A percentile compares a stretch with the other conserved stretches of the same genome.
Conservation (phyloP, 108 stramenopile genomes). For the Cyclostephanos invisitatus region DNA sequence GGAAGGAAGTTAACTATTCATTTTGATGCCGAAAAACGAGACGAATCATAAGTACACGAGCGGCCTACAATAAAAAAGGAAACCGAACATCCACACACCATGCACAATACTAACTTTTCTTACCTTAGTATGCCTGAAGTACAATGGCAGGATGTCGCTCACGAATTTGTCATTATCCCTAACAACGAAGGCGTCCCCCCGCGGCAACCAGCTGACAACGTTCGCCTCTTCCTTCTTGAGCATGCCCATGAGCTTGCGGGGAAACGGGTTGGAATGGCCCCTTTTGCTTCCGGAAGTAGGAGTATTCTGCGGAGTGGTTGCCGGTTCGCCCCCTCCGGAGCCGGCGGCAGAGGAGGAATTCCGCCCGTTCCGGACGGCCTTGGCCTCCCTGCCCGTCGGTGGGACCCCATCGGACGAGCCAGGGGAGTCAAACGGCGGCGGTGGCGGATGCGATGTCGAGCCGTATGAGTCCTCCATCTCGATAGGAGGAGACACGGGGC, state of each 20-base stretch:
- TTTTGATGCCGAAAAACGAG: not conserved
- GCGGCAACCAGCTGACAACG: conserved; percentile 82
- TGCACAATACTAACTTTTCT: not conserved
- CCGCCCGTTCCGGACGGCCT: not conserved
- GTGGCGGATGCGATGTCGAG: too few species aligned
- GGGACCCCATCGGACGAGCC: not conserved
- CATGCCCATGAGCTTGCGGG: conserved; percentile 91
- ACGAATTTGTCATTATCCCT: conserved; percentile 85
- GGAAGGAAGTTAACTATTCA: conserved; percentile 72
- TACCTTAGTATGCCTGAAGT: conserved; percentile 91
- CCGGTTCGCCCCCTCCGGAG: conserved; percentile 43
- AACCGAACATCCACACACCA: not conserved
- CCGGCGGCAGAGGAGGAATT: conserved; percentile 17
- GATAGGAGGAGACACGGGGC: too few species aligned
- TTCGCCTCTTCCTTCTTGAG: conserved; percentile 76
- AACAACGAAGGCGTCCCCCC: conserved; percentile 87
- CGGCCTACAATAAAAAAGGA: not conserved
- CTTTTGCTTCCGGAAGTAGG: conserved; percentile 32
- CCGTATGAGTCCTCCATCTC: too few species aligned
- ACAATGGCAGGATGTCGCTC: conserved; percentile 72
- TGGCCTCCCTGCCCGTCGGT: not conserved
- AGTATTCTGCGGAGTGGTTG: conserved; percentile 24
- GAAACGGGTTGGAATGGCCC: conserved; percentile 86
- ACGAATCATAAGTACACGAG: not conserved
- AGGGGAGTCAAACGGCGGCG: not conserved